These are phyloP conservation scores for Odontarrhena argentea DNA, from an alignment of 345 rosid genomes.

Conservation along the genomic window DNA sequence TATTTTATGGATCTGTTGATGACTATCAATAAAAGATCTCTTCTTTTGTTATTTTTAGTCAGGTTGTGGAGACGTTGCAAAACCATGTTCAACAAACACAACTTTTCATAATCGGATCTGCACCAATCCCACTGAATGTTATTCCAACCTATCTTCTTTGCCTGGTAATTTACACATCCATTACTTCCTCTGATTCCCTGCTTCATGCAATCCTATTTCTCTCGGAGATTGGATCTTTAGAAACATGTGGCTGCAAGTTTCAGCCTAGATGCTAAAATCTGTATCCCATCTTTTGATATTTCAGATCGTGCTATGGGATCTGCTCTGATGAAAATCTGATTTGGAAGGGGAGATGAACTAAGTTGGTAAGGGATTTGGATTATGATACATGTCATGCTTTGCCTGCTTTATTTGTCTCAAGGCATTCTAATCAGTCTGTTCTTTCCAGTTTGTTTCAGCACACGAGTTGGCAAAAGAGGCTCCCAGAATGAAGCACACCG, in stretches of 20 bases:
- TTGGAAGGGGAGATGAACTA: slow-evolving; percentile 40
- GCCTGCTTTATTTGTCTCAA: slow-evolving; percentile 60
- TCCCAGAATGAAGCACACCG: slow-evolving; percentile 63
- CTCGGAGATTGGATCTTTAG: background rate
- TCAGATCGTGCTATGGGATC: slow-evolving; percentile 39
- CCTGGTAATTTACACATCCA: slow-evolving; percentile 26
- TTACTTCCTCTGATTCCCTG: slow-evolving; percentile 19
- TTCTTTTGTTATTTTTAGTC: slow-evolving; percentile 35
- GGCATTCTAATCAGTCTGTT: slow-evolving; percentile 48
- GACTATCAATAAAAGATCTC: slow-evolving; percentile 25
- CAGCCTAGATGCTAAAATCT: background rate
- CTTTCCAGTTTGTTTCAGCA: slow-evolving; percentile 47
- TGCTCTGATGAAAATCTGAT: slow-evolving; percentile 46
- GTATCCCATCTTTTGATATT: slow-evolving; percentile 7
- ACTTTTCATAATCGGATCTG: slow-evolving; percentile 21
- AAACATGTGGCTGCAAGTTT: slow-evolving; percentile 23
- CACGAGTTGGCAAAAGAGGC: slow-evolving; percentile 44
- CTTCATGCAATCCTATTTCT: background rate
- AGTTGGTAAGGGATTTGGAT: slow-evolving; percentile 39
- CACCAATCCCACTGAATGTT: slow-evolving; percentile 28
- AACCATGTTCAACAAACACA: slow-evolving; percentile 26
- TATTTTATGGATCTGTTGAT: slow-evolving; percentile 33
- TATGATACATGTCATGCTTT: slow-evolving; percentile 68
- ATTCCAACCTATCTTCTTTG: slow-evolving; percentile 27
- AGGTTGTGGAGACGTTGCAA: slow-evolving; percentile 27